Conservation (phyloP, 768 basidiomycete genomes). For the Russula sp. region DNA sequence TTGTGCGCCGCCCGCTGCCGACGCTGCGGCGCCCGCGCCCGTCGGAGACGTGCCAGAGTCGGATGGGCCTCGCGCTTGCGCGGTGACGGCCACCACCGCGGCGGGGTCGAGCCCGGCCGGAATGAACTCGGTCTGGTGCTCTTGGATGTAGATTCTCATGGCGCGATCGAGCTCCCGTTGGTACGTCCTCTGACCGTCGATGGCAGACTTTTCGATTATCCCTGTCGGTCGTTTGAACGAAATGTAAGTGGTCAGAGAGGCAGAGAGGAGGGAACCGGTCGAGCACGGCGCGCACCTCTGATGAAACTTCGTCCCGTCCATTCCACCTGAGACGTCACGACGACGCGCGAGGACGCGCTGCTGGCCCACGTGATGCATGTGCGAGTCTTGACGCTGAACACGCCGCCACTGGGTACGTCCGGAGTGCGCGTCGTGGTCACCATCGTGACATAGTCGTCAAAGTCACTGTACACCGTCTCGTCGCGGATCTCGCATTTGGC, state of each 20-base stretch:
- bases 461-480: conserved; percentile 72
- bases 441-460: conserved; percentile 74
- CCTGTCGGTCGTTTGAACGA: conserved; percentile 38
- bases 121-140: conserved; percentile 85
- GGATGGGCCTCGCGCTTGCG: conserved; percentile 19
- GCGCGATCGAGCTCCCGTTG: conserved; percentile 75
- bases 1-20: conserved; percentile 20
- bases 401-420: conserved; percentile 90
- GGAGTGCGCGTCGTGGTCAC: conserved; percentile 89
- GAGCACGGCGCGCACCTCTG: conserved; percentile 52
- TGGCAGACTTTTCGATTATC: conserved; percentile 85
- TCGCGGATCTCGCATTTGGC: conserved; percentile 95
- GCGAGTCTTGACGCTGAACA: conserved; percentile 88
- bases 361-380: conserved; percentile 96
- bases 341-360: conserved; percentile 60
- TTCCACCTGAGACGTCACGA: conserved; percentile 88
- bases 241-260: background rate
- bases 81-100: conserved; percentile 45
- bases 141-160: conserved; percentile 84
- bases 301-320: conserved; percentile 98
- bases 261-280: background rate
- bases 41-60: no score
- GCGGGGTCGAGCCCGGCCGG: conserved; percentile 68
- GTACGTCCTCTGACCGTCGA: conserved; percentile 88
- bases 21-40: conserved; percentile 23